Percentiles rank a stretch among this genome's conserved stretches.
phyloP scores from a whole-genome alignment of 305 asterid genomes.

The Solanum hybrid region DNA sequence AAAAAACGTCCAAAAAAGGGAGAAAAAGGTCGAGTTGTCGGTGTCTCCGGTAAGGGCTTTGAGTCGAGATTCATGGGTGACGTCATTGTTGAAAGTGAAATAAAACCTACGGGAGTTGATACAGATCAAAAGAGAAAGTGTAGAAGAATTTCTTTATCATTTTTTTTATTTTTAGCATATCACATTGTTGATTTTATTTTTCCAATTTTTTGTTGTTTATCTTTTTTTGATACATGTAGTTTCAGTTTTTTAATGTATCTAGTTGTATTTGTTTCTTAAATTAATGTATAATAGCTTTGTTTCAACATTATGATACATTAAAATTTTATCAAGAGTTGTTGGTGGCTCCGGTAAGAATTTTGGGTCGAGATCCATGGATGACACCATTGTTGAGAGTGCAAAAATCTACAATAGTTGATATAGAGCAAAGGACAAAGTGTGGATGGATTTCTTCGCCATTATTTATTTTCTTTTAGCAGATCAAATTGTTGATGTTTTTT shows the following conservation, averaged over 20 bases:
- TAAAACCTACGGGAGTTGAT: neutral
- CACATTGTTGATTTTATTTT: neutral
- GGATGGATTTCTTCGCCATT: neutral
- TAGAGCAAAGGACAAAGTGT: neutral
- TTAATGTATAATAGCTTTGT: neutral
- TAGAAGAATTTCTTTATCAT: neutral
- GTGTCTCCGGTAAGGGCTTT: neutral
- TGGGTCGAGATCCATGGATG: neutral
- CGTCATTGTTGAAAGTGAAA: neutral
- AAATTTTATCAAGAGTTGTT: neutral
- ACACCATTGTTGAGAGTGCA: neutral
- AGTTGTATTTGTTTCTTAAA: no score
- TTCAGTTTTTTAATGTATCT: neutral
- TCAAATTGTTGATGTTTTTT: neutral
- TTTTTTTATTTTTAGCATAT: no score
- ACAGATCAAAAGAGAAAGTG: neutral
- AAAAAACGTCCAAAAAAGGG: neutral
- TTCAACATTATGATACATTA: neutral
- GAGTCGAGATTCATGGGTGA: neutral
- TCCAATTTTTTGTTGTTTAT: no score
- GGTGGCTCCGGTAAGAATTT: neutral
- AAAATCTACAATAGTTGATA: neutral
- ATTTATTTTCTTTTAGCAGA: no score
- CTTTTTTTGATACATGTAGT: neutral
- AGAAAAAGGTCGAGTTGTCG: neutral